phyloP scores from a whole-genome alignment of 805 yeast genomes.

The Yarrowia keelungensis region DNA sequence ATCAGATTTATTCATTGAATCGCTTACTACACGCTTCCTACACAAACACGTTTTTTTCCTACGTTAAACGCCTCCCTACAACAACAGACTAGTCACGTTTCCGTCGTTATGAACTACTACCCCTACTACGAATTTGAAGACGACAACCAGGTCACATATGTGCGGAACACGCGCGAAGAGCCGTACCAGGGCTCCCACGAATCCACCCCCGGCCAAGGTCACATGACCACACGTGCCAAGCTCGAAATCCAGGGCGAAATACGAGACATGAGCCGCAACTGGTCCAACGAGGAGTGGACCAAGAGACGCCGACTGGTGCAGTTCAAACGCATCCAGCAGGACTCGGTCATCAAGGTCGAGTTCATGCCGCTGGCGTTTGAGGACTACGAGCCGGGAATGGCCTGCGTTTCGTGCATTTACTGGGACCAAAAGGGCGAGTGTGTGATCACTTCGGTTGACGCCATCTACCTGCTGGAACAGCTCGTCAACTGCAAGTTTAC shows the following conservation, averaged over 20 bases:
- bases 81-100: too few species aligned
- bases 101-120: slow-evolving; percentile 21
- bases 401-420: slow-evolving; percentile 65
- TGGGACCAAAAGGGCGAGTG: slow-evolving; percentile 59
- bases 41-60: too few species aligned
- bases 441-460: slow-evolving; percentile 70
- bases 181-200: slow-evolving; percentile 35
- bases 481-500: slow-evolving; percentile 62
- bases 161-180: slow-evolving; percentile 36
- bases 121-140: slow-evolving; percentile 36
- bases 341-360: slow-evolving; percentile 51
- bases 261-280: slow-evolving; percentile 53
- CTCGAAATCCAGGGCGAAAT: slow-evolving; percentile 48
- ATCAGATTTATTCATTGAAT: too few species aligned
- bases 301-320: slow-evolving; percentile 58
- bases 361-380: slow-evolving; percentile 52
- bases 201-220: background rate
- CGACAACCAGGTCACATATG: slow-evolving; percentile 36
- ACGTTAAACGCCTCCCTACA: too few species aligned
- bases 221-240: slow-evolving; percentile 44
- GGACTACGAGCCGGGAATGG: slow-evolving; percentile 52
- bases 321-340: slow-evolving; percentile 53
- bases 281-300: slow-evolving; percentile 57
- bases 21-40: too few species aligned
- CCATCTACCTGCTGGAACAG: slow-evolving; percentile 62